phyloP scores from a whole-genome alignment of 805 yeast species.

The Metschnikowia noctiluminum region DNA sequence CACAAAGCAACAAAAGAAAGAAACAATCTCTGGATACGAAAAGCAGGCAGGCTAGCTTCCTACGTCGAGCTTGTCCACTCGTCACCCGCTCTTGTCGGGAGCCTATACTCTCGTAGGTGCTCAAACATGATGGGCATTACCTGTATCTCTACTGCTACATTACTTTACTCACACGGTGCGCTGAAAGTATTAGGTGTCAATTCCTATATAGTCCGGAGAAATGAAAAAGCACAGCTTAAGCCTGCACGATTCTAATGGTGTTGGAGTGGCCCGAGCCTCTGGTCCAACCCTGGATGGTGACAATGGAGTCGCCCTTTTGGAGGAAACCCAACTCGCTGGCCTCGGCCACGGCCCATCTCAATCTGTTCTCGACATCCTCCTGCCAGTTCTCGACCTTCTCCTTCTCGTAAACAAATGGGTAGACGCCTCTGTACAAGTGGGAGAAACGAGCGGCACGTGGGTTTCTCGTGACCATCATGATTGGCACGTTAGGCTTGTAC shows the following conservation, averaged over 20 bases:
- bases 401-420: slow-evolving; percentile 84
- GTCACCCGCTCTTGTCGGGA: too few relatives aligned
- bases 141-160: too few relatives aligned
- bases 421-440: slow-evolving; percentile 97
- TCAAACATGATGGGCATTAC: too few relatives aligned
- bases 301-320: slow-evolving; percentile 81
- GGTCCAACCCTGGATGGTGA: slow-evolving; percentile 98
- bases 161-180: background rate
- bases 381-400: slow-evolving; percentile 80
- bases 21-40: too few relatives aligned
- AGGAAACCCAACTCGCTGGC: slow-evolving; percentile 85
- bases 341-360: slow-evolving; percentile 87
- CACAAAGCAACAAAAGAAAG: too few relatives aligned
- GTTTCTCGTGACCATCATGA: slow-evolving; percentile 97
- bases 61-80: too few relatives aligned
- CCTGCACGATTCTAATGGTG: slow-evolving; percentile 89
- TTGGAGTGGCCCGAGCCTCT: slow-evolving; percentile 98
- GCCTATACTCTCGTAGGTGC: too few relatives aligned
- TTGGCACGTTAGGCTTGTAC: slow-evolving; percentile 97
- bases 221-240: slow-evolving; percentile 35
- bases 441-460: slow-evolving; percentile 88
- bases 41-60: too few relatives aligned
- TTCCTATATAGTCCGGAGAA: slow-evolving; percentile 3
- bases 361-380: slow-evolving; percentile 92
- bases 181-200: background rate